These are phyloP conservation scores for Plasmodium yoelii DNA, from an alignment of 169 alveolate genomes.

Conservation along the genomic window DNA sequence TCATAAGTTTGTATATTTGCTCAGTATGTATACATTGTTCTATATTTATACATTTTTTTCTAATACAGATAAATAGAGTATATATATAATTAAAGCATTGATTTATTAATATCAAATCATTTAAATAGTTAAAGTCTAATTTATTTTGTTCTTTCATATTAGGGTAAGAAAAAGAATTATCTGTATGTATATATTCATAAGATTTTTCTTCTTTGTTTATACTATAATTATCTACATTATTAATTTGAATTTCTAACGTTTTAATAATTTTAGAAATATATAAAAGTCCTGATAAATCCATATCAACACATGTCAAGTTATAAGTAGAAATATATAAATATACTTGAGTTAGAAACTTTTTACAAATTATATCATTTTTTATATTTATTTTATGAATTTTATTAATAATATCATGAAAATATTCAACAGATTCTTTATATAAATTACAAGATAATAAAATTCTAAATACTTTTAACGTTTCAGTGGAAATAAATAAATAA, in stretches of 20 bases:
- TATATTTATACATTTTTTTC: constrained; percentile 16
- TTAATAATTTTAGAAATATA: constrained; percentile 35
- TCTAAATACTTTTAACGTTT: constrained; percentile 32
- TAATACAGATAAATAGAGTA: constrained; percentile 15
- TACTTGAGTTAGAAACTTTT: constrained; percentile 42
- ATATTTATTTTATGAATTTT: constrained; percentile 8
- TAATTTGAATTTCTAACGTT: constrained; percentile 27
- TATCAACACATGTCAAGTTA: constrained; percentile 4
- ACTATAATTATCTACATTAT: not conserved
- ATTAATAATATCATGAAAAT: constrained; percentile 61
- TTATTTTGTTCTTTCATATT: constrained; percentile 2
- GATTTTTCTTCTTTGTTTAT: not conserved
- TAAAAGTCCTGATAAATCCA: constrained; percentile 57
- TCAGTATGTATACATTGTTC: not conserved
- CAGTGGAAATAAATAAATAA: constrained; percentile 19
- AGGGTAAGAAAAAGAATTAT: not conserved
- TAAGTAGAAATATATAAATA: constrained; percentile 52
- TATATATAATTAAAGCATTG: constrained; percentile 44
- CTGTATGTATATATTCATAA: not conserved
- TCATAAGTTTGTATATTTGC: not conserved
- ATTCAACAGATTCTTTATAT: constrained; percentile 67
- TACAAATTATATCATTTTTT: constrained; percentile 3
- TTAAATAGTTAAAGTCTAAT: constrained; percentile 17
- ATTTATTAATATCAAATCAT: constrained; percentile 32
- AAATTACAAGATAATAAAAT: constrained; percentile 40